phyloP scores from a whole-genome alignment of 352 stramenopile genomes.

The Phytophthora tubulina region DNA sequence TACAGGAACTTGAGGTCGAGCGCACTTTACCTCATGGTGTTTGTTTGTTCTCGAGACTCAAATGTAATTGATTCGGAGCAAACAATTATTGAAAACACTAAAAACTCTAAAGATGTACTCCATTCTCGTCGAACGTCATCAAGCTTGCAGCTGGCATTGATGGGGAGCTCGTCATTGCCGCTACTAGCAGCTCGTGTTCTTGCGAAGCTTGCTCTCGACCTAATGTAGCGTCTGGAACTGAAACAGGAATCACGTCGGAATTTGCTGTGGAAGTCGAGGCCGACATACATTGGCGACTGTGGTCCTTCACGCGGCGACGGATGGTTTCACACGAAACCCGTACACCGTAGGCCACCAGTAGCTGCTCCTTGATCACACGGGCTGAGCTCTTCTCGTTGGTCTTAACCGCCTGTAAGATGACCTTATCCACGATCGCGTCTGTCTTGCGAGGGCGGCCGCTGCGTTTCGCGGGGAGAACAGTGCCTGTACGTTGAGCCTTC shows the following conservation, averaged over 20 bases:
- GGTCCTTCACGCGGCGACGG: conserved; percentile 69
- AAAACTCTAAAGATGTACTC: conserved; percentile 26
- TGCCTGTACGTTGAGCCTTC: conserved; percentile 67
- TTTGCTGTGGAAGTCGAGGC: not conserved
- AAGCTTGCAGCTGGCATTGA: conserved; percentile 11
- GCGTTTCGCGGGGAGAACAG: conserved; percentile 55
- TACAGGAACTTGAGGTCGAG: no score
- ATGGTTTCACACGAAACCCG: conserved; percentile 79
- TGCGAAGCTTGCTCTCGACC: not conserved
- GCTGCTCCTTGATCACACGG: conserved; percentile 66
- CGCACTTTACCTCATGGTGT: no score
- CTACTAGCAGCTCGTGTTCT: not conserved
- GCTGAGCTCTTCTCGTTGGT: conserved; percentile 68
- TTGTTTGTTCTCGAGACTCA: no score
- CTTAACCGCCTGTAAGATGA: conserved; percentile 72
- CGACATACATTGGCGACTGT: conserved; percentile 49
- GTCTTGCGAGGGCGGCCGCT: conserved; percentile 73
- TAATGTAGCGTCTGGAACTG: not conserved
- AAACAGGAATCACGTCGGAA: not conserved
- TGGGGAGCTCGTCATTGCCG: conserved; percentile 1
- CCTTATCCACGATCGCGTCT: conserved; percentile 68
- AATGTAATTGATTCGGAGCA: no score
- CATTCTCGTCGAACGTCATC: conserved; percentile 25
- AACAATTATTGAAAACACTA: no score
- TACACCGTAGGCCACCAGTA: conserved; percentile 56